Evolutionary conservation across 1,284 basidiomycete genomes (phyloP), one percentile per base, ranked within the genome.

Genomic region (Laetiporus sulphureus): DNA sequence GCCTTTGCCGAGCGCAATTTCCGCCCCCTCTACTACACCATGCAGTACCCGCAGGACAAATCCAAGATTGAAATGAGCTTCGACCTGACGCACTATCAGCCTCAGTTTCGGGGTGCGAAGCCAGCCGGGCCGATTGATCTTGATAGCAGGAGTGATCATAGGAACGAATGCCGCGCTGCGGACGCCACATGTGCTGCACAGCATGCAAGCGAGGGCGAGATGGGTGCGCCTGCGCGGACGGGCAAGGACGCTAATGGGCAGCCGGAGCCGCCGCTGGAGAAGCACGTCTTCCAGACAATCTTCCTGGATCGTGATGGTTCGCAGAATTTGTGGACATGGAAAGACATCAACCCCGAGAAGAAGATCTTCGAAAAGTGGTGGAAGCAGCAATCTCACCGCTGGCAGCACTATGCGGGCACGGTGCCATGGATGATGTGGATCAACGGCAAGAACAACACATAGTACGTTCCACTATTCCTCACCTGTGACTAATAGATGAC

Each of bases 241-340:
- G 57, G 56, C 7, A 40, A 49, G 44, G 51, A 57, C 38, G 40
- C 52, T 16, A 35, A 52, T 5, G 53, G 52, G 2, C 38, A 24
- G 6, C 41, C 51, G 13, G 57, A 58, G 39, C 59, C 63, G 1
- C 60, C 63, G 2, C 49, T 67, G 21, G 55, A 67, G 41, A 46
- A 66, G 41, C 77, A 79, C 51, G 69, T 79, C n/a, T 80, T 77
- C 58, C 76, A 80, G 60, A 80, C 78, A 8, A 79, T 81, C 52
- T 80, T 79, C 58, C 65, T 80, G 16, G 73, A 81, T 56, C 64
- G 67, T 24, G 65, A 72, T 22, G 66, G 71, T 20, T 68, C 66
- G 27, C 58, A 66, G 33, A 40, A 69, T 2, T 58, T 69, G 29
- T 81, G 77, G 77, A 75, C 73, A 2, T 66, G 67, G 45, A 60